Evolutionary conservation across 1,284 basidiomycete species (phyloP), one percentile per base, ranked within the genome.

Genomic region (Cryptococcus wingfieldii): DNA sequence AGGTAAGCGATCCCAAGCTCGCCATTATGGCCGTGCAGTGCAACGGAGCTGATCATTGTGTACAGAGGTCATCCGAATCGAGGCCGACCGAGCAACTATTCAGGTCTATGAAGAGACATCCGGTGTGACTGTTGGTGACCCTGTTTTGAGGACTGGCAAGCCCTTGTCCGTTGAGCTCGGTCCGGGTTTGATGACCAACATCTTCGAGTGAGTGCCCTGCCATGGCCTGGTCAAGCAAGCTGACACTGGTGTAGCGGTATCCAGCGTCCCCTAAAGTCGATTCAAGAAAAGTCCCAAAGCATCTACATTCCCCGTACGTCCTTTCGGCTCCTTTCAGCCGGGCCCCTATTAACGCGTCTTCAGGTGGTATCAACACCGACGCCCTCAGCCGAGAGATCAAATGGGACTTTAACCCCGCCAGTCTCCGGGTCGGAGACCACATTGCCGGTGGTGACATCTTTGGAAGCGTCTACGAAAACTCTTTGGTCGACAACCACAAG

Each of bases 31-130:
- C 41, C 14, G 9, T 18, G 37, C 16, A 18, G n/a, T 18, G 18
- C 28, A 27, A 13, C 14, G 14, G 10, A 14, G 27, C 39, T 19
- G 7, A 42, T 42, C 39, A 1, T 42, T 42, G 7, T 12, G 41
- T 51, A 41, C 70, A 92, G 93, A 97, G 89, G 93, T 97, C 70
- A 97, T 97, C 68, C 85, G 94, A 72, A 96, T 97, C 78, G 93
- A 97, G 69, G 85, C 86, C 58, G 94, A 96, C 79, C 93, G 97
- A 79, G 89, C 91, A 51, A 98, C 95, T 8, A 98, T 98, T 63
- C 96, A 99, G 79, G 96, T 99, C n/a, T 98, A 99, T 75, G 96
- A 97, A 77, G 94, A 97, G 81, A 97, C 93, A 4, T 94, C 94
- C 50, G 93, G 94, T 66, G 91, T 99, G 51, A 96, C 92, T 16